Percentiles rank a stretch among this genome's conserved stretches.
phyloP scores from a whole-genome alignment of 352 stramenopile genomes.

The Hyaloperonospora brassicae region DNA sequence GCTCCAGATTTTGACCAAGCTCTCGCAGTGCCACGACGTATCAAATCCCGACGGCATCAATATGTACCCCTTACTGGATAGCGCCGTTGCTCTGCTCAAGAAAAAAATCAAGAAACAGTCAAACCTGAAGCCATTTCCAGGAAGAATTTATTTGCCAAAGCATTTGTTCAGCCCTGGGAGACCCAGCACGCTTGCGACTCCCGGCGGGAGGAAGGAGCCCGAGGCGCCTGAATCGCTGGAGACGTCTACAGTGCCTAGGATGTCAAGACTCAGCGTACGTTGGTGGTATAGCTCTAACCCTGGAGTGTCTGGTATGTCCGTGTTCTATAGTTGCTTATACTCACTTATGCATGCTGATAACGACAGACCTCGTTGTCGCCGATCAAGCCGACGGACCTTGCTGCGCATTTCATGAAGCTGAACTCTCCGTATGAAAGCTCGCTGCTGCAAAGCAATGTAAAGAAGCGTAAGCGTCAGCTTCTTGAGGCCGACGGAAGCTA shows the following conservation, averaged over 20 bases:
- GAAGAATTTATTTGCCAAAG: conserved; percentile 77
- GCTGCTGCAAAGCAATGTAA: conserved; percentile 16
- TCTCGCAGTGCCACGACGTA: conserved; percentile 66
- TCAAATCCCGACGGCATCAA: conserved; percentile 27
- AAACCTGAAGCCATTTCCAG: conserved; percentile 76
- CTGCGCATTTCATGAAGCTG: conserved; percentile 52
- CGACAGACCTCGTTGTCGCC: conserved; percentile 57
- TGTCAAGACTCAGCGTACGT: conserved; percentile 42
- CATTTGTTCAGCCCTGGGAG: conserved; percentile 41
- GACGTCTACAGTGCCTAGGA: conserved; percentile 1
- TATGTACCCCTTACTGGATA: conserved; percentile 66
- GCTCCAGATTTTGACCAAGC: conserved; percentile 70
- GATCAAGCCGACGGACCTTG: conserved; percentile 54
- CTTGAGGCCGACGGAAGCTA: conserved; percentile 7
- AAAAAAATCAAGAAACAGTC: conserved; percentile 82
- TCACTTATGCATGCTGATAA: conserved; percentile 3
- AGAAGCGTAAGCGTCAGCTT: conserved; percentile 39
- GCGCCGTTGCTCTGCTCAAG: conserved; percentile 46
- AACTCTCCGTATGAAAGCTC: conserved; percentile 47
- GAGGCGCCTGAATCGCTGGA: conserved; percentile 21
- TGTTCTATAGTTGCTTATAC: conserved; percentile 7
- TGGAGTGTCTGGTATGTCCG: neutral
- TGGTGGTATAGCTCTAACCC: conserved; percentile 5
- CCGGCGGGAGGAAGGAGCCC: conserved; percentile 19
- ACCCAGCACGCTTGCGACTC: conserved; percentile 14